phyloP scores from a whole-genome alignment of 768 basidiomycete genomes.

The Coprinopsis strossmayeri region DNA sequence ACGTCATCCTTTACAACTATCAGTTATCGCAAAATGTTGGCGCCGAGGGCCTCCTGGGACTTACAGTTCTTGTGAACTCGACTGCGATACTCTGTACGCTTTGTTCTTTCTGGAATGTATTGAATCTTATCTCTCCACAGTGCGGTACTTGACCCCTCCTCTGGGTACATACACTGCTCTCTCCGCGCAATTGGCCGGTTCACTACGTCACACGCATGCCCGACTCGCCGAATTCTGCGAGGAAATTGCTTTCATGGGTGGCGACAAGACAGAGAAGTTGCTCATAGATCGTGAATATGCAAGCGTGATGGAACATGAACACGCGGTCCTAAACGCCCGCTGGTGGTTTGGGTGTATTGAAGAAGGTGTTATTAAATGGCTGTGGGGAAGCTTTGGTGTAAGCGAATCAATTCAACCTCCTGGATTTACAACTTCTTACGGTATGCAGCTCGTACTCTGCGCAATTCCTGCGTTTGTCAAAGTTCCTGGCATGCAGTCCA shows the following conservation, averaged over 20 bases:
- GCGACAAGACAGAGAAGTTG: slow-evolving; percentile 87
- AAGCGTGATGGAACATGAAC: slow-evolving; percentile 78
- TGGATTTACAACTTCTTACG: slow-evolving; percentile 1
- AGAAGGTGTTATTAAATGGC: slow-evolving; percentile 93
- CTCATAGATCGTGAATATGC: slow-evolving; percentile 87
- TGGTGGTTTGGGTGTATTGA: slow-evolving; percentile 92
- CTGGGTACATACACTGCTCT: slow-evolving; percentile 89
- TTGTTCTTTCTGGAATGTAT: slow-evolving; percentile 1
- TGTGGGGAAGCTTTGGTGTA: slow-evolving; percentile 94
- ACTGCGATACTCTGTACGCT: slow-evolving; percentile 75
- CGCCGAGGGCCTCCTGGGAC: slow-evolving; percentile 79
- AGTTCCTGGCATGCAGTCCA: slow-evolving; percentile 56
- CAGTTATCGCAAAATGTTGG: slow-evolving; percentile 92
- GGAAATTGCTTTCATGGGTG: slow-evolving; percentile 84
- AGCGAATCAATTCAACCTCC: slow-evolving; percentile 18
- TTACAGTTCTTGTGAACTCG: slow-evolving; percentile 80
- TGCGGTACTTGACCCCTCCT: slow-evolving; percentile 83
- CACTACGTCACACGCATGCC: slow-evolving; percentile 87
- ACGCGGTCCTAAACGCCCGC: slow-evolving; percentile 65
- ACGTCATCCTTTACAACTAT: slow-evolving; percentile 93
- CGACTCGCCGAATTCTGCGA: slow-evolving; percentile 85
- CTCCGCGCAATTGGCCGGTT: slow-evolving; percentile 83
- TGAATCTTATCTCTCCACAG: slow-evolving; percentile 32
- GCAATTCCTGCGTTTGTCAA: slow-evolving; percentile 92
- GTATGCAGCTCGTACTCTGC: slow-evolving; percentile 67